Conservation (phyloP, 2,329 filamentous ascomycete species). For the Amphichorda felina region DNA sequence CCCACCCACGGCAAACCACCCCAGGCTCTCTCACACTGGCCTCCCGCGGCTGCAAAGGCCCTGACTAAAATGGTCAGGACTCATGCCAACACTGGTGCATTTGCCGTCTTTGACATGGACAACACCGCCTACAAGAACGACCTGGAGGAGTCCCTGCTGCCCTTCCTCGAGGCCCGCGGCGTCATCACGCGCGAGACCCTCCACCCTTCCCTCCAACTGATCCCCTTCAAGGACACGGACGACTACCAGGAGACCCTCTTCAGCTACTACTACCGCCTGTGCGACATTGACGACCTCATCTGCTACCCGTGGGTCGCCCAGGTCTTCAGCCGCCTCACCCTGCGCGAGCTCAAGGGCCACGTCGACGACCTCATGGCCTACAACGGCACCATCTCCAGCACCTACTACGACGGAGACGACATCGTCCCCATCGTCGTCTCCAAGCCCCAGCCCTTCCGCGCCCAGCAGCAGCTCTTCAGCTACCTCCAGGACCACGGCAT, state of each 20-base stretch:
- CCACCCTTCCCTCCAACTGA: conserved; percentile 25
- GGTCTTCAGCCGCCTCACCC: conserved; percentile 26
- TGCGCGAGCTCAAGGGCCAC: conserved; percentile 31
- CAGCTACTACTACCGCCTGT: conserved; percentile 31
- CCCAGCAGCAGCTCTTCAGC: conserved; percentile 30
- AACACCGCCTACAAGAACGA: conserved; percentile 30
- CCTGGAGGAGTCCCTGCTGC: conserved; percentile 29
- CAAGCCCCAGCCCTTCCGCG: conserved; percentile 23
- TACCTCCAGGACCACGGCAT: conserved; percentile 28
- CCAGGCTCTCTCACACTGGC: conserved; percentile 24
- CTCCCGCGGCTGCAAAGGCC: conserved; percentile 17
- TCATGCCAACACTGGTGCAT: conserved; percentile 23
- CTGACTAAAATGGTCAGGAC: conserved; percentile 23
- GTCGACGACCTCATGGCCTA: conserved; percentile 34
- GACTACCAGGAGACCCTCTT: conserved; percentile 26
- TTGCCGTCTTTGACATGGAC: conserved; percentile 32
- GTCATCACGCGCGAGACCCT: conserved; percentile 26
- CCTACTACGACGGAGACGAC: conserved; percentile 21
- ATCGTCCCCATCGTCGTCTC: conserved; percentile 14
- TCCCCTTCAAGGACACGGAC: conserved; percentile 27
- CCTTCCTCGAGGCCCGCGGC: conserved; percentile 27
- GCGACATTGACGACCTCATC: conserved; percentile 25
- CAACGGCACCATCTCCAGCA: conserved; percentile 21
- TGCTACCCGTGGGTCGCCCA: conserved; percentile 31
- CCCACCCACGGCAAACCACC: too few species aligned